Conservation (phyloP, 768 basidiomycete genomes). For the Chlorophyllum brunneum region DNA sequence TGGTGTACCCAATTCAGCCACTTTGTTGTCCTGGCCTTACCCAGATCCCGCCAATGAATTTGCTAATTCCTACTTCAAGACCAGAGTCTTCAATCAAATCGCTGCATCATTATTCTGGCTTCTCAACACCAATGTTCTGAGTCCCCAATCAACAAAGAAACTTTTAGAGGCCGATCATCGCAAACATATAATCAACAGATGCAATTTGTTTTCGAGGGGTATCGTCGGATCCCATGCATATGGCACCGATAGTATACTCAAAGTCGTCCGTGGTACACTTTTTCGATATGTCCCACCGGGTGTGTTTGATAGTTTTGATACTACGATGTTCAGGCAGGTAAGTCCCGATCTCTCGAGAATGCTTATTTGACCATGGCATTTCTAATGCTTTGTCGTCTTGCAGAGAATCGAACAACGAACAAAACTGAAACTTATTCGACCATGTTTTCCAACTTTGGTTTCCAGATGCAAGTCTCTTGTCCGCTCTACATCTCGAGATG, state of each 20-base stretch:
- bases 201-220: background rate
- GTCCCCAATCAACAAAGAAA: too few species aligned
- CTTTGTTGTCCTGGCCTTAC: constrained; percentile 1
- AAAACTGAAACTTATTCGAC: too few species aligned
- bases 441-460: too few species aligned
- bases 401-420: too few species aligned
- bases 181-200: background rate
- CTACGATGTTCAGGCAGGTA: background rate
- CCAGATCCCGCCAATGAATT: background rate
- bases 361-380: too few species aligned
- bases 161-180: too few species aligned
- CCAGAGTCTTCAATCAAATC: background rate
- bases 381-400: too few species aligned
- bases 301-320: background rate
- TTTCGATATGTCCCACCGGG: background rate
- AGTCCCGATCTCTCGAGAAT: too few species aligned
- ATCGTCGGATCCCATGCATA: background rate
- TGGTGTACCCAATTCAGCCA: background rate
- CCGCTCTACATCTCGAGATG: too few species aligned
- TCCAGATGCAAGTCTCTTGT: too few species aligned
- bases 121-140: background rate
- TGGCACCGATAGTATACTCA: background rate
- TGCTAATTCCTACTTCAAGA: background rate
- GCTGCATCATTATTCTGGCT: background rate
- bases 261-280: background rate